Percentiles rank a stretch among this genome's conserved stretches.
Evolutionary conservation across 2,329 filamentous ascomycete genomes (phyloP).

Genomic region (Cladosporium sp.): DNA sequence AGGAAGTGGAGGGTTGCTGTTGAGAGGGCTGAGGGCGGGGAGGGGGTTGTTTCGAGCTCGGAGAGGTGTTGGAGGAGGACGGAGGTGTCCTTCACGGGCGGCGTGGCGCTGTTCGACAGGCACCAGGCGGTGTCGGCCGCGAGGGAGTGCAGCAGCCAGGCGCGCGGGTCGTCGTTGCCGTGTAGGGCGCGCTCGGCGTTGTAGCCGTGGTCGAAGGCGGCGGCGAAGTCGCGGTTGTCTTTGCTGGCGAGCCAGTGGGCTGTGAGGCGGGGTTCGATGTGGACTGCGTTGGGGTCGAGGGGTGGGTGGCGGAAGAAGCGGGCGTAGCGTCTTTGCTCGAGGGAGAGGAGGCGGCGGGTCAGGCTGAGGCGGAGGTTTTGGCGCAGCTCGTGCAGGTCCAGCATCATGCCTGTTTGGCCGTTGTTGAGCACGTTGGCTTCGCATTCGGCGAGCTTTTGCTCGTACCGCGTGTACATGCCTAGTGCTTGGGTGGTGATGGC

Average conservation of each 20-base stretch:
- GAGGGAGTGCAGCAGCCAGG: slow-evolving; percentile 20
- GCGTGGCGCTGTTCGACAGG: slow-evolving; percentile 16
- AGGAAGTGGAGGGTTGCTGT: slow-evolving; percentile 12
- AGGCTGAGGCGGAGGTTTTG: slow-evolving; percentile 25
- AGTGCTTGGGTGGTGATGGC: slow-evolving; percentile 24
- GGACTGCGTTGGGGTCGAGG: slow-evolving; percentile 20
- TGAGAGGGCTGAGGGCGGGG: slow-evolving; percentile 5
- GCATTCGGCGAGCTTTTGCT: slow-evolving; percentile 28
- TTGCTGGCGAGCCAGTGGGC: slow-evolving; percentile 25
- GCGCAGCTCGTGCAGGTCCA: slow-evolving; percentile 31
- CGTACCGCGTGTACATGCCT: slow-evolving; percentile 26
- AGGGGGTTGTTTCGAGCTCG: background rate
- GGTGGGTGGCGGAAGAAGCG: slow-evolving; percentile 13
- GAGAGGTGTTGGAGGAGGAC: slow-evolving; percentile 12
- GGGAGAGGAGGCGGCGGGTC: slow-evolving; percentile 25
- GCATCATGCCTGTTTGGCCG: slow-evolving; percentile 31
- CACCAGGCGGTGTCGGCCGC: slow-evolving; percentile 24
- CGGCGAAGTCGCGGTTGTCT: slow-evolving; percentile 31
- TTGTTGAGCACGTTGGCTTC: slow-evolving; percentile 25
- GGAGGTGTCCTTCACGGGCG: slow-evolving; percentile 14
- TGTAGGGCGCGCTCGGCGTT: slow-evolving; percentile 25
- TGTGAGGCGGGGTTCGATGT: slow-evolving; percentile 21
- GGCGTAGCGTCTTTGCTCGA: slow-evolving; percentile 29
- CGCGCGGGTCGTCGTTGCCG: slow-evolving; percentile 10
- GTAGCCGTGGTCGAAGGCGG: slow-evolving; percentile 29